phyloP scores from a whole-genome alignment of 1,139 yeast species.

The Kodamaea arcana region DNA sequence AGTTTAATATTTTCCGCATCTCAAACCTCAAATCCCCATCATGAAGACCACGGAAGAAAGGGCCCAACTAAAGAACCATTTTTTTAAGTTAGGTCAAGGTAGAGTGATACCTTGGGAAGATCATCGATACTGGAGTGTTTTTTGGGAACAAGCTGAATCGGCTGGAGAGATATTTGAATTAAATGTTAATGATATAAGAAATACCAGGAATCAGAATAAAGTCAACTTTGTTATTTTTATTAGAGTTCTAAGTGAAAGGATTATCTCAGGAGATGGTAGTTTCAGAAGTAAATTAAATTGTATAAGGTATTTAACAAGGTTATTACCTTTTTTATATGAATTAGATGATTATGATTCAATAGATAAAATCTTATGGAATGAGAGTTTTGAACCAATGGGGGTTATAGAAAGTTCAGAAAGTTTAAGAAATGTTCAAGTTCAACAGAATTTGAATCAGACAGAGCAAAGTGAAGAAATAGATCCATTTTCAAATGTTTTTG shows the following conservation, averaged over 20 bases:
- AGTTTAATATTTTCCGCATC: too few species aligned
- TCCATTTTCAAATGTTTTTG: too few species aligned
- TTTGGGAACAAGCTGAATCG: constrained; percentile 28
- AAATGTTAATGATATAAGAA: constrained; percentile 54
- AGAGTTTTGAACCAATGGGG: constrained; percentile 23
- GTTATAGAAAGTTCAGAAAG: constrained; percentile 10
- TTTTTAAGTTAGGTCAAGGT: constrained; percentile 60
- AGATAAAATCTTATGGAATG: constrained; percentile 34
- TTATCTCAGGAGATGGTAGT: constrained; percentile 16
- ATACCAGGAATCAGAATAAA: constrained; percentile 54
- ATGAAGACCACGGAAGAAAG: constrained; percentile 78
- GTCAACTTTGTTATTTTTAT: constrained; percentile 56
- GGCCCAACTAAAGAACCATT: constrained; percentile 55
- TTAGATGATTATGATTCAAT: constrained; percentile 30
- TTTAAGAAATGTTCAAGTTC: constrained; percentile 8
- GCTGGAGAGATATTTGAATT: constrained; percentile 48
- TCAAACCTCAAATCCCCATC: neutral
- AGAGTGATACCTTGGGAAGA: constrained; percentile 43
- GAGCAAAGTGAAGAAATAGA: too few species aligned
- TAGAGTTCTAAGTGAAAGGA: constrained; percentile 31
- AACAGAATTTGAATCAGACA: constrained; percentile 4
- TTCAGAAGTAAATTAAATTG: constrained; percentile 46
- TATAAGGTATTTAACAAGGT: constrained; percentile 58
- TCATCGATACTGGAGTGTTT: constrained; percentile 47
- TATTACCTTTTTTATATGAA: constrained; percentile 70